Evolutionary conservation across 2,329 filamentous ascomycete species (phyloP).

Genomic region (Huntiella bhutanensis): DNA sequence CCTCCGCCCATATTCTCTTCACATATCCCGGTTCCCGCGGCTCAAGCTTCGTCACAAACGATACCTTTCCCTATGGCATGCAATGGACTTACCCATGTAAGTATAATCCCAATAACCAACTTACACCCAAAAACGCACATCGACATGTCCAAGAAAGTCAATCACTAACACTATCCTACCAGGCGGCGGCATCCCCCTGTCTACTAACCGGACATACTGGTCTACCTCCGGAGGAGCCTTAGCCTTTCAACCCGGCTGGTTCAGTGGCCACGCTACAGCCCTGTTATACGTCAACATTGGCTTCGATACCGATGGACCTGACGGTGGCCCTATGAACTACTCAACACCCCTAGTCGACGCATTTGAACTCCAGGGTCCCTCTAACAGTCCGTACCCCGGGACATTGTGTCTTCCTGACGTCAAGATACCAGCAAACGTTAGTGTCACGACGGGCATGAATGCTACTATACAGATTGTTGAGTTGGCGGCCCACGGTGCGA

Average conservation of each 20-base stretch:
- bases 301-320: slow-evolving; percentile 40
- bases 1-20: slow-evolving; percentile 34
- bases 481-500: slow-evolving; percentile 52
- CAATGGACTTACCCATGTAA: slow-evolving; percentile 56
- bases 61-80: slow-evolving; percentile 47
- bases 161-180: slow-evolving; percentile 1
- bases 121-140: neutral
- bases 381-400: slow-evolving; percentile 54
- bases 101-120: slow-evolving; percentile 15
- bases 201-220: slow-evolving; percentile 65
- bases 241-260: slow-evolving; percentile 71
- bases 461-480: slow-evolving; percentile 67
- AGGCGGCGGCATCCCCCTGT: slow-evolving; percentile 61
- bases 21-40: slow-evolving; percentile 48
- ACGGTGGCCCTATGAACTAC: slow-evolving; percentile 15
- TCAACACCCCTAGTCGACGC: slow-evolving; percentile 53
- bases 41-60: slow-evolving; percentile 44
- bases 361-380: slow-evolving; percentile 57
- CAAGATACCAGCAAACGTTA: slow-evolving; percentile 43
- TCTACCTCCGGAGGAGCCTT: slow-evolving; percentile 57
- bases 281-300: slow-evolving; percentile 73
- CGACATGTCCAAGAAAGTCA: neutral
- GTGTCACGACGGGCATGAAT: slow-evolving; percentile 50
- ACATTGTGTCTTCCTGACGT: slow-evolving; percentile 65
- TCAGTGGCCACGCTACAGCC: slow-evolving; percentile 57